Conservation (phyloP, 2,329 filamentous ascomycete genomes). For the Ophiostoma quercus region DNA sequence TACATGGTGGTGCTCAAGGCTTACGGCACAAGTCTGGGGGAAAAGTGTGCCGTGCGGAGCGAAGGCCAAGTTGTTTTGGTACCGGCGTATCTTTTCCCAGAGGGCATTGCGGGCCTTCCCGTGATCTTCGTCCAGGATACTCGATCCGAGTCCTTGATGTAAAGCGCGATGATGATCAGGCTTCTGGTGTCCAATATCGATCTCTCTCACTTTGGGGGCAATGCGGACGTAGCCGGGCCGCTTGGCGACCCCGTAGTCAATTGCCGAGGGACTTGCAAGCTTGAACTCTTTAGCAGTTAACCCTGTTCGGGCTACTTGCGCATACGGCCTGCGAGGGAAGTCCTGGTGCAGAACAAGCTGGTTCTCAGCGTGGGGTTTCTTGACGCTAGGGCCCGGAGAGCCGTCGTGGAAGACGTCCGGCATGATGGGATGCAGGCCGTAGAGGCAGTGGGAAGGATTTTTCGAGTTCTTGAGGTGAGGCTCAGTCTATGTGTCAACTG, state of each 20-base stretch:
- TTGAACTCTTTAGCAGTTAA: background rate
- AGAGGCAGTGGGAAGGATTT: background rate
- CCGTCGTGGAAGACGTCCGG: background rate
- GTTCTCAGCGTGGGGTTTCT: background rate
- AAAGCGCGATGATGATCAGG: background rate
- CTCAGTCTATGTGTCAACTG: background rate
- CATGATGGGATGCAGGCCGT: background rate
- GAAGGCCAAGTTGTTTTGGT: background rate
- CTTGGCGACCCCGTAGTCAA: background rate
- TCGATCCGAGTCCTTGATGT: background rate
- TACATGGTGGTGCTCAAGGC: background rate
- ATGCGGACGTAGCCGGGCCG: background rate
- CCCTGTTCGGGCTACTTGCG: background rate
- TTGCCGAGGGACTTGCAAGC: background rate
- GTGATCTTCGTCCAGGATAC: too few relatives aligned
- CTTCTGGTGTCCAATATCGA: background rate
- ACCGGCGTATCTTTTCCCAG: background rate
- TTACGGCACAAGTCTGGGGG: background rate
- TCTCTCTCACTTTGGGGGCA: background rate
- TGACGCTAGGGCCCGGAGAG: background rate
- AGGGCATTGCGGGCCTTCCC: background rate
- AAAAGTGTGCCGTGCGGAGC: background rate
- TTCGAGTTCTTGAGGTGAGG: background rate
- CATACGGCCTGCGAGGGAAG: background rate
- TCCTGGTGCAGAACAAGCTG: background rate